Base-by-base conservation (phyloP, 163 green algal species). In the Scenedesmus sp. region DNA sequence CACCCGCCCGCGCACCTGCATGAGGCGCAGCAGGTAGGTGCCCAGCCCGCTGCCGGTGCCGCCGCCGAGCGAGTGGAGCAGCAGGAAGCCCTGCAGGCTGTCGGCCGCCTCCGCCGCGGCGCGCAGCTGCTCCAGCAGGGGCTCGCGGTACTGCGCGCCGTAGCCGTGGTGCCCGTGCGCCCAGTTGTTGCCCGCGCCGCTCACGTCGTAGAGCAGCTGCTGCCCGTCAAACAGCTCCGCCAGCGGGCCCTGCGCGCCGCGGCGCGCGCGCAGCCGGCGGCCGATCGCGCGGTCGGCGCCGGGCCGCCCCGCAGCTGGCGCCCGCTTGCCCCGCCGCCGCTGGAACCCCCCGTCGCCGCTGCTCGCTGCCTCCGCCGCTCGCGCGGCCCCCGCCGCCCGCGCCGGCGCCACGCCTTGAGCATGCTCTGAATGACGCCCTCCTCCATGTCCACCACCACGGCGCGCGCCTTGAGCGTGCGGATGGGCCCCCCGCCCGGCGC, bases 101-200 rank as follows among this genome's bases (percentile, higher is more conserved):
- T 96, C 91, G 73, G 89, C 93, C 7, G 85, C 84, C 80, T 96
- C 93, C 3, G 85, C 90, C 39, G 86, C 86, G 26, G 56, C 31
- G 0, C 88, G 75, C 20, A 96, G 75, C 56, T 83, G 86, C 4
- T 92, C 84, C 39, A 88, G 60, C 58, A 95, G 84, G 34, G 77
- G 69, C 1, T 93, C 88, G 1, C 63, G 24, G 78, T 96, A 95
- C 71, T 93, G 84, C 6, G 91, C 88, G 2, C 92, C 93, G 66
- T 96, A 96, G 53, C 85, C 53, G 73, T 93, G 63, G 84, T 93
- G 85, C 0, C 93, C 93, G 63, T 94, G 88, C 17, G 92, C 92
- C 93, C 93, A 97, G 85, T 97, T 97, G 85, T 97, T 97, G 63
- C 91, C 92, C 2, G 89, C 87, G 17, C 93, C 93, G 45, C 87